These are phyloP conservation scores for Leccinum disarticulatum DNA, from an alignment of 768 basidiomycete genomes.

Conservation along the genomic window DNA sequence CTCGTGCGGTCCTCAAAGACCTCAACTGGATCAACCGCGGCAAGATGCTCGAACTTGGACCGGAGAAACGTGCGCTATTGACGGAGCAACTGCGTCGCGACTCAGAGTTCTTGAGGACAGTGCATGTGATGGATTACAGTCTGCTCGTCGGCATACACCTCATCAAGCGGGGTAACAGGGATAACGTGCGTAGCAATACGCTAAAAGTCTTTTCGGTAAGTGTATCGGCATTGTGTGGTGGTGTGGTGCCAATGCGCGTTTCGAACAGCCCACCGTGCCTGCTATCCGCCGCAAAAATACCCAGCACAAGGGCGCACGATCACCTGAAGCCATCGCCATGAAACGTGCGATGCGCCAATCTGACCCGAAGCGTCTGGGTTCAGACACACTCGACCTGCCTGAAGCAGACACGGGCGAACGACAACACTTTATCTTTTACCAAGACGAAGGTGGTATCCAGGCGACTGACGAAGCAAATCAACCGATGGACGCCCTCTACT, in stretches of 20 bases:
- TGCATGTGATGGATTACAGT: conserved; percentile 96
- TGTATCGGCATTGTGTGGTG: conserved; percentile 15
- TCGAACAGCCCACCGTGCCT: conserved; percentile 67
- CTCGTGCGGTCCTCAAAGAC: conserved; percentile 90
- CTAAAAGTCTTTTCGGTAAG: conserved; percentile 89
- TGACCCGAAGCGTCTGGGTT: conserved; percentile 70
- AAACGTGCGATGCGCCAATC: conserved; percentile 83
- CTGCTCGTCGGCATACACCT: conserved; percentile 93
- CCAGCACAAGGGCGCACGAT: conserved; percentile 51
- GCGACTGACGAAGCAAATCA: conserved; percentile 87
- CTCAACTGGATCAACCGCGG: conserved; percentile 90
- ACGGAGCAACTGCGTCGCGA: conserved; percentile 91
- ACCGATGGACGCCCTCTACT: conserved; percentile 77
- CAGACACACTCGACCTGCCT: conserved; percentile 51
- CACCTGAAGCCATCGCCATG: conserved; percentile 79
- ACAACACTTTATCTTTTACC: conserved; percentile 87
- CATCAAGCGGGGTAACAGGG: conserved; percentile 85
- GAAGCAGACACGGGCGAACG: conserved; percentile 60
- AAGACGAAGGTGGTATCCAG: conserved; percentile 91
- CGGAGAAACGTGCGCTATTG: conserved; percentile 89
- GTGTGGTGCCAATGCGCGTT: conserved; percentile 4
- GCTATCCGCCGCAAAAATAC: conserved; percentile 61
- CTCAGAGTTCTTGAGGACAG: conserved; percentile 74
- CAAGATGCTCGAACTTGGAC: conserved; percentile 84
- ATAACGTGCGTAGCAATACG: conserved; percentile 88